Evolutionary conservation across 83 land plant genomes (phyloP).

Genomic region (Picea mariana): DNA sequence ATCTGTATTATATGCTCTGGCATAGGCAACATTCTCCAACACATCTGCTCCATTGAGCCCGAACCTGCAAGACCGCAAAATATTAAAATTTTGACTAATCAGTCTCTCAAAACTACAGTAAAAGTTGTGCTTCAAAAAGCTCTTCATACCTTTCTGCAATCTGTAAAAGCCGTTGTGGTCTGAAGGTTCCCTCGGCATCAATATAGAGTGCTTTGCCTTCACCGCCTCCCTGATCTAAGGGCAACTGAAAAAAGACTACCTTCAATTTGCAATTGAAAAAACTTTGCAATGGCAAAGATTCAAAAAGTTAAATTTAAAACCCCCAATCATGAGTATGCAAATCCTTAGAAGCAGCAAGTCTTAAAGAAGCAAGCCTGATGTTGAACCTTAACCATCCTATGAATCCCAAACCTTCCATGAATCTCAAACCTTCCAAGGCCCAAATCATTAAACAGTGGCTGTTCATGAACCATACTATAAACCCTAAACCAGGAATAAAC

Average conservation of each 20-base stretch:
- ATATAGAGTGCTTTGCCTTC: conserved; percentile 98
- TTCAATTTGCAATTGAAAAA: neutral
- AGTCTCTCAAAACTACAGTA: neutral
- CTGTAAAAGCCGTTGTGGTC: conserved; percentile 90
- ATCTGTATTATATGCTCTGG: conserved; percentile 99
- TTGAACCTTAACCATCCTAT: too few species aligned
- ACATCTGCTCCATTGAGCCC: conserved; percentile 98
- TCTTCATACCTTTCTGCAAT: conserved; percentile 82
- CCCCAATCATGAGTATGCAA: neutral
- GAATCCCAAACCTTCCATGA: too few species aligned
- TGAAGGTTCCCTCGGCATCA: conserved; percentile 98
- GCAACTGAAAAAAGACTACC: conserved; percentile 54
- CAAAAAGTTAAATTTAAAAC: too few species aligned
- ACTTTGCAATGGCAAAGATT: neutral
- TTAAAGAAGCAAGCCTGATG: neutral
- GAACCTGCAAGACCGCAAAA: conserved; percentile 37
- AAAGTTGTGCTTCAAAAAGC: neutral
- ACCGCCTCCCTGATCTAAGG: conserved; percentile 97
- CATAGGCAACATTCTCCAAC: conserved; percentile 97
- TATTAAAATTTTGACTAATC: neutral
- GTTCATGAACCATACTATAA: neutral
- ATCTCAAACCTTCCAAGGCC: too few species aligned
- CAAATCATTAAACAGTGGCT: neutral
- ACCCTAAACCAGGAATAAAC: neutral
- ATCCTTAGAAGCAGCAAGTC: neutral